Evolutionary conservation across 805 yeast species (phyloP).

Genomic region (Millerozyma acaciae): DNA sequence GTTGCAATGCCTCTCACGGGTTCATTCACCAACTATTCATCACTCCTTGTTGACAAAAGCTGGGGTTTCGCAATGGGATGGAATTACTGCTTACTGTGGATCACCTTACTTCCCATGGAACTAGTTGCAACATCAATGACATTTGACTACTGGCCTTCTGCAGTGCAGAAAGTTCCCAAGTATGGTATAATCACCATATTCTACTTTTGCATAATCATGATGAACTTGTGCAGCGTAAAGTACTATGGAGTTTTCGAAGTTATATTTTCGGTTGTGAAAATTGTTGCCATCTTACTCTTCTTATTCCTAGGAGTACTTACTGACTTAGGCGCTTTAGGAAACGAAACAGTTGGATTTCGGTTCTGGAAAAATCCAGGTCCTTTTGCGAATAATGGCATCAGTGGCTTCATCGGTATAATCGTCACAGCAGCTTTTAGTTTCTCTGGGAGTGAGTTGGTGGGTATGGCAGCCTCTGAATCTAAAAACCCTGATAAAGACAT

Average conservation of each 20-base stretch:
- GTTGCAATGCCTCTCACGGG: constrained; percentile 21
- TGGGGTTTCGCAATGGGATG: constrained; percentile 27
- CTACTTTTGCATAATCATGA: constrained; percentile 13
- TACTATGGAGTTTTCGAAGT: constrained; percentile 22
- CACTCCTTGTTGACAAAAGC: constrained; percentile 20
- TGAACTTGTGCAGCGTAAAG: constrained; percentile 22
- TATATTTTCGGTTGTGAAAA: constrained; percentile 21
- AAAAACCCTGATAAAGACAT: constrained; percentile 27
- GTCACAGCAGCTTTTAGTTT: constrained; percentile 21
- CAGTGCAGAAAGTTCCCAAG: constrained; percentile 16
- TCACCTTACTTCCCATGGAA: constrained; percentile 23
- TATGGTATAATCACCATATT: constrained; percentile 14
- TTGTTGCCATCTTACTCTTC: constrained; percentile 18
- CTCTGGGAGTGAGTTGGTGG: constrained; percentile 15
- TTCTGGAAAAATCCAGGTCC: constrained; percentile 24
- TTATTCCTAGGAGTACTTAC: constrained; percentile 17
- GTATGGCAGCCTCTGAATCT: constrained; percentile 43
- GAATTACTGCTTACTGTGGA: constrained; percentile 21
- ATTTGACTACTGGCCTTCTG: constrained; percentile 19
- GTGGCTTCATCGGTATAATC: constrained; percentile 15
- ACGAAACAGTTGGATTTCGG: constrained; percentile 21
- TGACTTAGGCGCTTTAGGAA: constrained; percentile 20
- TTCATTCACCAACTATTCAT: constrained; percentile 22
- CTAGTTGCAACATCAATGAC: constrained; percentile 24
- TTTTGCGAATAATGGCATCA: constrained; percentile 11